Percentiles rank a stretch among this genome's conserved stretches.
These are phyloP conservation scores for Adansonia rubrostipa DNA, from an alignment of 441 rosid species.

Conservation along the genomic window DNA sequence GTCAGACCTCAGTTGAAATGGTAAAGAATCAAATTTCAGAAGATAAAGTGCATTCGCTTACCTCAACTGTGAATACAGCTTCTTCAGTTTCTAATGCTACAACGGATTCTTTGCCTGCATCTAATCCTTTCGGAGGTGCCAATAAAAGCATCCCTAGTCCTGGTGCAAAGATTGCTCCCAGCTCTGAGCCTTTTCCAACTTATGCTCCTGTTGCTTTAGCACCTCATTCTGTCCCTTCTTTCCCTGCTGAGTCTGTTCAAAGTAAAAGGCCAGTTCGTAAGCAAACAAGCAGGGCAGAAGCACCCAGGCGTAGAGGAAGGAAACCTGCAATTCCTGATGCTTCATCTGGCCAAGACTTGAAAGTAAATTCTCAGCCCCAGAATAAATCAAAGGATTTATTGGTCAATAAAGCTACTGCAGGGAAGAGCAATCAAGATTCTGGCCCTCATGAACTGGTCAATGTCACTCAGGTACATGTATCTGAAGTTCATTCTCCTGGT, in stretches of 20 bases:
- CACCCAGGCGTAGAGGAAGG: constrained; percentile 56
- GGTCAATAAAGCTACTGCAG: constrained; percentile 37
- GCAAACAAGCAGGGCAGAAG: constrained; percentile 41
- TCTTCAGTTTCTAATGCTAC: constrained; percentile 29
- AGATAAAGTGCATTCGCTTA: constrained; percentile 26
- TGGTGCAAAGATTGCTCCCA: constrained; percentile 32
- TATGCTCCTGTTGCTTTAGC: constrained; percentile 32
- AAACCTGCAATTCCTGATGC: constrained; percentile 45
- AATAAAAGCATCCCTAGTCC: constrained; percentile 27
- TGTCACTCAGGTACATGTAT: constrained; percentile 41
- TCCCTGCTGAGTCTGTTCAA: constrained; percentile 35
- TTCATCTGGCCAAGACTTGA: constrained; percentile 41
- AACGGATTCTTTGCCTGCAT: constrained; percentile 30
- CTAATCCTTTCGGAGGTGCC: constrained; percentile 30
- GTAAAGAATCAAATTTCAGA: constrained; percentile 38
- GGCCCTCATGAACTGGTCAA: constrained; percentile 38
- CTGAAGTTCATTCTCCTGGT: constrained; percentile 34
- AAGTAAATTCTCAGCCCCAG: constrained; percentile 34
- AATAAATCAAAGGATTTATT: constrained; percentile 39
- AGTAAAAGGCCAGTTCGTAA: constrained; percentile 55
- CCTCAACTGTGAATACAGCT: constrained; percentile 28
- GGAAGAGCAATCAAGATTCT: constrained; percentile 45
- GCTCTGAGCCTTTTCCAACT: constrained; percentile 40
- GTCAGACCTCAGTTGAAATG: constrained; percentile 35
- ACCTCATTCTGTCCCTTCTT: constrained; percentile 33